Evolutionary conservation across 805 yeast genomes (phyloP).

Genomic region (Hanseniaspora pseudoguilliermondii): DNA sequence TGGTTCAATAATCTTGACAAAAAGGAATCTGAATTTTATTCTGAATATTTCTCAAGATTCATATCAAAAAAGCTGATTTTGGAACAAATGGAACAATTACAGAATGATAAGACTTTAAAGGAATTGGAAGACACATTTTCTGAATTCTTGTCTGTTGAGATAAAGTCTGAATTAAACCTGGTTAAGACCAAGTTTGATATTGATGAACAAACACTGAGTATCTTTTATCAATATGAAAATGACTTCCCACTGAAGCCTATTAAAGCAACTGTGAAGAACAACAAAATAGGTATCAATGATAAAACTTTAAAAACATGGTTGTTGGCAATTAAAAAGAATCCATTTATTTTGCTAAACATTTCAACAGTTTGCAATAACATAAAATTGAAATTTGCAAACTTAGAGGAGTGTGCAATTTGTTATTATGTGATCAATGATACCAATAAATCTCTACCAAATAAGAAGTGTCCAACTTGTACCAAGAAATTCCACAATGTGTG

Average conservation of each 20-base stretch:
- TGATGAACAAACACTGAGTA: conserved; percentile 78
- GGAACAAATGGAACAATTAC: conserved; percentile 41
- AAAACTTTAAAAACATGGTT: conserved; percentile 7
- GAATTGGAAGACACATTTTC: conserved; percentile 26
- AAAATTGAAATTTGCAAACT: conserved; percentile 76
- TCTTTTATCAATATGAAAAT: conserved; percentile 59
- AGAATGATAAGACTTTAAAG: conserved; percentile 28
- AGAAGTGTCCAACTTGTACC: conserved; percentile 76
- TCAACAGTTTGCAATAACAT: conserved; percentile 40
- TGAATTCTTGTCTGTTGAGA: conserved; percentile 37
- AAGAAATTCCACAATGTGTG: conserved; percentile 95
- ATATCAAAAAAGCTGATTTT: conserved; percentile 56
- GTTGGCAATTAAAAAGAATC: conserved; percentile 28
- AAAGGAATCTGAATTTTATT: conserved; percentile 43
- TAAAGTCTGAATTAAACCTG: conserved; percentile 51
- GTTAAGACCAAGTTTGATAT: conserved; percentile 60
- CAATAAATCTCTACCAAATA: conserved; percentile 81
- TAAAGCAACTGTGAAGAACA: conserved; percentile 34
- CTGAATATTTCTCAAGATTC: conserved; percentile 48
- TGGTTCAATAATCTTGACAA: conserved; percentile 68
- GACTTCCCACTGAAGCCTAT: conserved; percentile 70
- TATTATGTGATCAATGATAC: conserved; percentile 77
- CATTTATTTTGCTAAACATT: conserved; percentile 21
- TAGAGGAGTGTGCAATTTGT: conserved; percentile 95
- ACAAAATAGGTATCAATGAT: conserved; percentile 15